Conservation (phyloP, 371 early-diverging fungal species). For the Lichtheimia corymbifera region DNA sequence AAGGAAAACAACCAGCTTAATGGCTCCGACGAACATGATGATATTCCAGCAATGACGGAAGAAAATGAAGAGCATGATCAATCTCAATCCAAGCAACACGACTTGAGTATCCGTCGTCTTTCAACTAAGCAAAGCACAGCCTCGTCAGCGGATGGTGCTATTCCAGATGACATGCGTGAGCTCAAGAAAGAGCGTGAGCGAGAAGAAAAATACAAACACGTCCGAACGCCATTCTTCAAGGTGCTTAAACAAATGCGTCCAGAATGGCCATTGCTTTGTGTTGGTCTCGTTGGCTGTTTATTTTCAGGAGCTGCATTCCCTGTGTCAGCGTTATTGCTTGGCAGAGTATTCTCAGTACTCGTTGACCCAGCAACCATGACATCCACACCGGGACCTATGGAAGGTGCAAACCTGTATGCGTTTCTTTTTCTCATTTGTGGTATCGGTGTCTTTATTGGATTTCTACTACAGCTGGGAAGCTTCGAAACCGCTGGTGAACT, state of each 20-base stretch:
- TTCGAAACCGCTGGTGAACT: slow-evolving; percentile 50
- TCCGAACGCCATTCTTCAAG: slow-evolving; percentile 42
- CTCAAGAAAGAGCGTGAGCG: slow-evolving; percentile 40
- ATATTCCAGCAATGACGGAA: background rate
- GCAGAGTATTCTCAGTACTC: slow-evolving; percentile 23
- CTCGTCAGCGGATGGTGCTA: slow-evolving; percentile 21
- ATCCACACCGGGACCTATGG: slow-evolving; percentile 25
- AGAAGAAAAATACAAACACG: slow-evolving; percentile 25
- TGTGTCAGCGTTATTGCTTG: slow-evolving; percentile 21
- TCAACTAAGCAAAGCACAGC: slow-evolving; percentile 4
- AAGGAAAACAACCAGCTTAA: slow-evolving; percentile 12
- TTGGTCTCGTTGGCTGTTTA: slow-evolving; percentile 48
- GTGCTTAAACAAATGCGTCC: slow-evolving; percentile 38
- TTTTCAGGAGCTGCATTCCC: slow-evolving; percentile 54
- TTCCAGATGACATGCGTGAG: slow-evolving; percentile 13
- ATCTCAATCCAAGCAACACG: background rate
- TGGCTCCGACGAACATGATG: background rate
- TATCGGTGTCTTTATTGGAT: slow-evolving; percentile 40
- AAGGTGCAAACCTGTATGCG: slow-evolving; percentile 67
- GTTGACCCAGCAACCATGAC: slow-evolving; percentile 14
- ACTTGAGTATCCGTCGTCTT: background rate
- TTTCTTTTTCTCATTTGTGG: slow-evolving; percentile 67
- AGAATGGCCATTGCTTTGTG: slow-evolving; percentile 37
- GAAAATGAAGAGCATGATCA: background rate
- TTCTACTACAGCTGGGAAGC: slow-evolving; percentile 25